Evolutionary conservation across 2,329 filamentous ascomycete species (phyloP).

Genomic region (Lachnellula subtilissima): DNA sequence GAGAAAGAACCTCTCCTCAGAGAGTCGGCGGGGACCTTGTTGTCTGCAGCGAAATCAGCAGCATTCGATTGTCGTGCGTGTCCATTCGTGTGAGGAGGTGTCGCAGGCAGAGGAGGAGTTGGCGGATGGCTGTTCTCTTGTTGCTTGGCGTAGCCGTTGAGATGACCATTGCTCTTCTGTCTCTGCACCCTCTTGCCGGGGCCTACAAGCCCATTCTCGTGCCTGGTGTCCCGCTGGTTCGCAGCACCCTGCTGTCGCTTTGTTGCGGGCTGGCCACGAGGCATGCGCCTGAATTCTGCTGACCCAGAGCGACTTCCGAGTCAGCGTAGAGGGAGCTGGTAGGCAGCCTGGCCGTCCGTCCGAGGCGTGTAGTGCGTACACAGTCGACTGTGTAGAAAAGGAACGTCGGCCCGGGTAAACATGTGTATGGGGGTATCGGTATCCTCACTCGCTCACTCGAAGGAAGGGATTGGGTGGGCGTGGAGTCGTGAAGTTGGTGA

Average conservation of each 20-base stretch:
- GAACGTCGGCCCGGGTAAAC: slow-evolving; percentile 1
- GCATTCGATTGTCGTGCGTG: slow-evolving; percentile 23
- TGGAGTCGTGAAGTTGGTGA: not conserved
- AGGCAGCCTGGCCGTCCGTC: slow-evolving; percentile 14
- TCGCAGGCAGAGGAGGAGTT: slow-evolving; percentile 36
- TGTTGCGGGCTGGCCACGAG: slow-evolving; percentile 28
- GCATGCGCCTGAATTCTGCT: slow-evolving; percentile 31
- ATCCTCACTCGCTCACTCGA: not conserved
- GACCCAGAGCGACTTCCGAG: slow-evolving; percentile 33
- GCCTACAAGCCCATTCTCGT: slow-evolving; percentile 84
- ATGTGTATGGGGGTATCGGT: not conserved
- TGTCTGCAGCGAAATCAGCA: slow-evolving; percentile 22
- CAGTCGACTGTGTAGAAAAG: not conserved
- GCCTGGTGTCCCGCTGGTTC: slow-evolving; percentile 67
- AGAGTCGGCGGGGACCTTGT: slow-evolving; percentile 35
- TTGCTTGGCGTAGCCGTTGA: slow-evolving; percentile 46
- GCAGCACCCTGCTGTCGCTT: slow-evolving; percentile 39
- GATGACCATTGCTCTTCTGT: slow-evolving; percentile 51
- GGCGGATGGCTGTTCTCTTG: slow-evolving; percentile 34
- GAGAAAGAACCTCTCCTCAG: slow-evolving; percentile 46
- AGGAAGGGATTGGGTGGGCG: no score
- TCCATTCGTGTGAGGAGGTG: slow-evolving; percentile 34
- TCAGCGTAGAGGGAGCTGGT: slow-evolving; percentile 26
- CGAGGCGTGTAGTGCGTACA: not conserved
- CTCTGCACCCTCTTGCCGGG: slow-evolving; percentile 60